phyloP scores from a whole-genome alignment of 306 rosid species.

The Trifolium repens region DNA sequence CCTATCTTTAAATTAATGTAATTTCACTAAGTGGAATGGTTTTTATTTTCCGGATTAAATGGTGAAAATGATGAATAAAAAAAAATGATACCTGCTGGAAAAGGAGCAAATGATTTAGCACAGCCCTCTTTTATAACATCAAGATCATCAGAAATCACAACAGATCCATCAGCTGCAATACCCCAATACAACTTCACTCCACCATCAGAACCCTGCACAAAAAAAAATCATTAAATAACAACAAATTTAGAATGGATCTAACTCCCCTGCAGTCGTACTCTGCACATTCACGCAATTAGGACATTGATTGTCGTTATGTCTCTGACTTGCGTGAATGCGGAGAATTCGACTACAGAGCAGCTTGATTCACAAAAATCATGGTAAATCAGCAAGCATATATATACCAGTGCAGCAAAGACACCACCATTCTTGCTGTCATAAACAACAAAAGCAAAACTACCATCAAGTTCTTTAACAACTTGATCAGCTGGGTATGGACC shows the following conservation, averaged over 20 bases:
- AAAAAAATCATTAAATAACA: neutral
- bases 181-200: constrained; percentile 95
- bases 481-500: constrained; percentile 99
- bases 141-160: constrained; percentile 91
- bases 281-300: too few species aligned
- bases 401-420: constrained; percentile 93
- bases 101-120: constrained; percentile 98
- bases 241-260: neutral
- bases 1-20: neutral
- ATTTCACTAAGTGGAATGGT: neutral
- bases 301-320: too few species aligned
- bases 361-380: neutral
- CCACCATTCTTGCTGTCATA: constrained; percentile 85
- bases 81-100: constrained; percentile 68
- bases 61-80: neutral
- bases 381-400: neutral
- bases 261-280: too few species aligned
- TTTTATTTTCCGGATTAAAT: neutral
- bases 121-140: constrained; percentile 87
- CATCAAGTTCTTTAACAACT: constrained; percentile 92
- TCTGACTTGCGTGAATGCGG: too few species aligned
- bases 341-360: neutral
- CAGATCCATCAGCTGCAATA: constrained; percentile 94
- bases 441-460: constrained; percentile 95
- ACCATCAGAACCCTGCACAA: constrained; percentile 88